Evolutionary conservation across 345 rosid species (phyloP), one percentile per base, ranked within the genome.

Genomic region (Eucalyptus tenuipes): DNA sequence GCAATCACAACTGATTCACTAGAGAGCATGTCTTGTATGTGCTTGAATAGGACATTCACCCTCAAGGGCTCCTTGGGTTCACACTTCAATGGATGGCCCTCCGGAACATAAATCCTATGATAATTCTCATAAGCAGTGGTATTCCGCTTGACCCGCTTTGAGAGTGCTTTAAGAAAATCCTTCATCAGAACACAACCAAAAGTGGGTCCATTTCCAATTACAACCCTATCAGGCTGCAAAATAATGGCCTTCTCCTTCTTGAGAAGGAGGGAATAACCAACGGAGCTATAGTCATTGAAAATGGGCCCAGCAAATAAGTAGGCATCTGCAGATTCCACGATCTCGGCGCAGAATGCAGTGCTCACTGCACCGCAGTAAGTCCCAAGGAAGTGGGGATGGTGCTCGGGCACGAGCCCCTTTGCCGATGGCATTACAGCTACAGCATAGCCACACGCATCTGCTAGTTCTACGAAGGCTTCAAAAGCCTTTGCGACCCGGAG

Each of bases 321-420:
- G 49, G 97, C 97, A 92, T 96, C 98, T 2, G 97, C 96, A 37
- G 97, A 95, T 90, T 96, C 98, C 89, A 96, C 97, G 24, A 96
- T 96, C 92, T 96, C 97, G 24, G 96, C 92, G 84, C 98, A 95
- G 87, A 96, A 96, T 1, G 96, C 92, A 40, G 97, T 93, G 90
- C 97, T 95, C 87, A 95, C 95, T 9, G 96, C 97, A 45, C 98
- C 98, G 96, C 97, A 96, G 29, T 94, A 96, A 17, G 98, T 96
- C 57, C 98, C 98, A 52, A 95, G 91, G 92, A 95, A 96, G 91
- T 91, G 98, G 33, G 96, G 93, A 86, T 96, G 98, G 80, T 93
- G 91, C 92, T 96, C 98, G 1, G 98, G 97, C 22, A 96, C 93
- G 8, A 96, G 90, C 49, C 98, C 98, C 85, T 96, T 96, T 5